phyloP scores from a whole-genome alignment of 2,329 filamentous ascomycete species.

The Chaetomiaceae sp. region DNA sequence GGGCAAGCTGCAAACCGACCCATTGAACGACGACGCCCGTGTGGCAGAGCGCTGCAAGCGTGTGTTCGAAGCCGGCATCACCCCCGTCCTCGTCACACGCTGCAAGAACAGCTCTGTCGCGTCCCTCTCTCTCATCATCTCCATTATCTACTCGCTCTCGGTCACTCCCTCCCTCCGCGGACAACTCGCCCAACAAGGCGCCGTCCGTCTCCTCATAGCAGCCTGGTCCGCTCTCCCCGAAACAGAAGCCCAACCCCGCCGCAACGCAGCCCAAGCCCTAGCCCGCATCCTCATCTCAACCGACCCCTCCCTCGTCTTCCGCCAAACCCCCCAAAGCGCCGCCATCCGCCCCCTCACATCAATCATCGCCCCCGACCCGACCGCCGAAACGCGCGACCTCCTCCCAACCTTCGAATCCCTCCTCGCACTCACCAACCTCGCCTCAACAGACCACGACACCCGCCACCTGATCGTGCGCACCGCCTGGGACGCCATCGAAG shows the following conservation, averaged over 20 bases:
- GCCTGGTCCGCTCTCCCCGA: conserved; percentile 60
- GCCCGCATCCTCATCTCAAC: conserved; percentile 83
- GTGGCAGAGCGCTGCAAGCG: conserved; percentile 71
- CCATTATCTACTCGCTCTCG: conserved; percentile 73
- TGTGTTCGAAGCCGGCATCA: conserved; percentile 72
- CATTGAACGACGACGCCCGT: conserved; percentile 69
- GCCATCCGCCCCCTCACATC: conserved; percentile 78
- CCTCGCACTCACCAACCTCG: conserved; percentile 90
- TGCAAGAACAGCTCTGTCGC: conserved; percentile 67
- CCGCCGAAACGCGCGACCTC: conserved; percentile 64
- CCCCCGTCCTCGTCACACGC: conserved; percentile 71
- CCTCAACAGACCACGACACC: conserved; percentile 67
- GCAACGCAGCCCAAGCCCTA: conserved; percentile 71
- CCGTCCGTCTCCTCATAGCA: conserved; percentile 75
- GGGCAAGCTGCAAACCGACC: conserved; percentile 59
- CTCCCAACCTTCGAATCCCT: conserved; percentile 86
- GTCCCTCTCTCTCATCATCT: conserved; percentile 66
- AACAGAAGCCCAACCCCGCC: conserved; percentile 42
- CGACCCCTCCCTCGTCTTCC: conserved; percentile 78
- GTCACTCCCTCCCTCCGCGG: conserved; percentile 70
- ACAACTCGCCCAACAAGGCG: conserved; percentile 86
- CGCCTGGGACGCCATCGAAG: conserved; percentile 73
- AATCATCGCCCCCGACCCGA: conserved; percentile 63
- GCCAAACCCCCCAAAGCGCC: conserved; percentile 67
- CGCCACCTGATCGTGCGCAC: conserved; percentile 66